Evolutionary conservation across 768 basidiomycete genomes (phyloP), one percentile per base, ranked within the genome.

Genomic region (Mrakia gelida): DNA sequence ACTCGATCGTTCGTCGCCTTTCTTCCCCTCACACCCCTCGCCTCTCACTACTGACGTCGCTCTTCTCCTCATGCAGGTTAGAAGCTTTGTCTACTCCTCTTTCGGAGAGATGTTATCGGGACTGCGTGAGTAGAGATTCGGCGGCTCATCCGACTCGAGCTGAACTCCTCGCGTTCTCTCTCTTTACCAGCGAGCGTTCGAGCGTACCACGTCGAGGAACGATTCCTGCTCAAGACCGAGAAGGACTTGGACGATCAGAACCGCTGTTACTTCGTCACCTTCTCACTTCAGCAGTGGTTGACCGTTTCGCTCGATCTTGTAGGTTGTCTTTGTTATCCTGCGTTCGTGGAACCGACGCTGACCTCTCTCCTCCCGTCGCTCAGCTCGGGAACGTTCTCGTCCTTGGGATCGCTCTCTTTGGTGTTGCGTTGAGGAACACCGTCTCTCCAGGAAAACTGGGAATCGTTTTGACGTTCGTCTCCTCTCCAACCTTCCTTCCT

Each of bases 31-130:
- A 26, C 10, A 52, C n/a, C n/a, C n/a, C n/a, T n/a, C n/a, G 23
- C 1, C 32, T 45, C 10, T 30, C 6, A 0, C 28, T 30, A n/a
- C n/a, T n/a, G n/a, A n/a, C n/a, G n/a, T n/a, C n/a, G n/a, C 16
- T 8, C 68, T 49, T 23, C 73, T 38, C 61, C 28, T 26, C 11
- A 6, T 11, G 6, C 73, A 89, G 93, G 95, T 86, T 90, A 93
- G 45, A 87, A 96, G 32, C 83, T 96, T 49, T 89, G 93, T 98
- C n/a, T 97, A 97, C 83, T 91, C 93, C 0, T 94, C 95, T 82
- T 97, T 97, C 84, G 92, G 93, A 3, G 95, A 97, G 85, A 92
- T 91, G 41, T 86, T 97, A 15, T 90, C 91, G 16, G 95, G 95
- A 32, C 26, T 76, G n/a, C n/a, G n/a, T n/a, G n/a, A n/a, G n/a